These are phyloP conservation scores for Maudiozyma turicensis DNA, from an alignment of 805 yeast genomes.

Conservation along the genomic window DNA sequence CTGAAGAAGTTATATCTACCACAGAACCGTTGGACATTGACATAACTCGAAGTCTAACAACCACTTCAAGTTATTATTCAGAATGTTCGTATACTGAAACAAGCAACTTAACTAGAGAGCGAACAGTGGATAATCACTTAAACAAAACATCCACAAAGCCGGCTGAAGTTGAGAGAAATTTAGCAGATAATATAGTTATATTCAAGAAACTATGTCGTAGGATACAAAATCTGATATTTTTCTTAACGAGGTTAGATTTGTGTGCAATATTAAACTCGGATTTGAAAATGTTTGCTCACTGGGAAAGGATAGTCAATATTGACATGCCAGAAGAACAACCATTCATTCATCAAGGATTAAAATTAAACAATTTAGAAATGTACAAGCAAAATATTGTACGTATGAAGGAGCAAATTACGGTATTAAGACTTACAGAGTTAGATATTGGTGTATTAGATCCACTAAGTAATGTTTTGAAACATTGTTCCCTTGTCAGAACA, in stretches of 20 bases:
- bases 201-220: constrained; percentile 16
- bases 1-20: not conserved
- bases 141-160: not conserved
- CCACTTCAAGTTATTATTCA: constrained; percentile 7
- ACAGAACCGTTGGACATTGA: not conserved
- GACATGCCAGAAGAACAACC: not conserved
- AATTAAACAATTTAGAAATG: constrained; percentile 20
- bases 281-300: constrained; percentile 14
- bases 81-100: not conserved
- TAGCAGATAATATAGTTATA: constrained; percentile 16
- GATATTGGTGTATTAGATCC: constrained; percentile 25
- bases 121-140: too few species aligned
- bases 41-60: not conserved
- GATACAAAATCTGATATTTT: constrained; percentile 13
- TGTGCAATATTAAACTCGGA: constrained; percentile 14
- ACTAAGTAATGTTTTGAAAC: constrained; percentile 15
- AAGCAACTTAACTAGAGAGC: not conserved
- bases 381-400: constrained; percentile 21
- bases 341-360: constrained; percentile 7
- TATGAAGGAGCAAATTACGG: constrained; percentile 24
- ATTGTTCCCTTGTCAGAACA: constrained; percentile 17
- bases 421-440: constrained; percentile 20
- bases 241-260: constrained; percentile 12
- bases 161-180: not conserved
- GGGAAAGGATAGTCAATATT: constrained; percentile 24